phyloP scores from a whole-genome alignment of 139 green algal species.

The Spirogloea muscicola region DNA sequence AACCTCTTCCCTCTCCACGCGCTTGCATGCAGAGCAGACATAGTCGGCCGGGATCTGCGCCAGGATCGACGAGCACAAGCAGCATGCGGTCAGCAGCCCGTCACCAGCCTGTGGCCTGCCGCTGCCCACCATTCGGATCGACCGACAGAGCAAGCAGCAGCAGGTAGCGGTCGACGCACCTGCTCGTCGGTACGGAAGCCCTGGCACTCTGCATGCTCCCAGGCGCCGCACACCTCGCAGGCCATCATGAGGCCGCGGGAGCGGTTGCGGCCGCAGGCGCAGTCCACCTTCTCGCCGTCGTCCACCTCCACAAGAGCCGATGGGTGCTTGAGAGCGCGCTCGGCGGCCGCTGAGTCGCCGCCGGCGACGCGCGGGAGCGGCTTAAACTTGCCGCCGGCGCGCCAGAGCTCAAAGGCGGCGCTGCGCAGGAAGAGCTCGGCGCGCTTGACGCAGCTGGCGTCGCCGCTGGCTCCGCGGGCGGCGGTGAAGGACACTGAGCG shows the following conservation, averaged over 20 bases:
- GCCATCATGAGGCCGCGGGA: slow-evolving; percentile 14
- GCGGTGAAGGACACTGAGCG: no score
- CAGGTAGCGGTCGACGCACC: no score
- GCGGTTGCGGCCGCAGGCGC: slow-evolving; percentile 7
- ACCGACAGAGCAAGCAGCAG: no score
- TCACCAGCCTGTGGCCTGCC: no score
- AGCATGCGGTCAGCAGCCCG: no score
- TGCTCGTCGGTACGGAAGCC: slow-evolving; percentile 3
- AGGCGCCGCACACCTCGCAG: slow-evolving; percentile 6
- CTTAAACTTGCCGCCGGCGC: no score
- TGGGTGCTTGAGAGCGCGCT: slow-evolving; percentile 5
- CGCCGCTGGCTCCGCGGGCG: no score
- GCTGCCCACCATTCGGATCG: no score
- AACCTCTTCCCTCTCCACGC: slow-evolving; percentile 1
- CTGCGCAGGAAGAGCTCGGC: slow-evolving; percentile 9
- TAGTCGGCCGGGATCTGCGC: slow-evolving; percentile 12
- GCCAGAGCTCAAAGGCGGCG: neutral
- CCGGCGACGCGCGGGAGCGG: no score
- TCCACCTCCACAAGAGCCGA: slow-evolving; percentile 9
- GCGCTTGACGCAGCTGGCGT: no score
- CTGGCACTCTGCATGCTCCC: slow-evolving; percentile 16
- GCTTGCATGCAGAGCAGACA: slow-evolving; percentile 18
- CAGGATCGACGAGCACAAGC: no score
- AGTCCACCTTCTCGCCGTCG: slow-evolving; percentile 20
- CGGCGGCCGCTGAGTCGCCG: no score